Evolutionary conservation across 768 basidiomycete species (phyloP), one percentile per base, ranked within the genome.

Genomic region (Dioszegia hungarica): DNA sequence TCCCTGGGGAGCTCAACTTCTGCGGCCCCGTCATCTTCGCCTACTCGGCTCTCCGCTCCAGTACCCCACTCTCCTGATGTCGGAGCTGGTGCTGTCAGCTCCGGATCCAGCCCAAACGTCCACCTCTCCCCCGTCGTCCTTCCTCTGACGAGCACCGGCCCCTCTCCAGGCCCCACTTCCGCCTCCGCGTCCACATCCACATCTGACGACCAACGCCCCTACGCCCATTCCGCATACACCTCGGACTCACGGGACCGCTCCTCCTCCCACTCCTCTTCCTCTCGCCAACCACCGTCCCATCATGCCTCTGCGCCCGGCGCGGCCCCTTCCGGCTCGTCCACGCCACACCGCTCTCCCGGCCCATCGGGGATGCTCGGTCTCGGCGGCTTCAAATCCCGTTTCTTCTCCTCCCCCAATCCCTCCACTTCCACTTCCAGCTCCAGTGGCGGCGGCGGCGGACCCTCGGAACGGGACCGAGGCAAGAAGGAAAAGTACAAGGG

Each of bases 401-500:
- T 72, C 60, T 72, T 72, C 59, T 67, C 70, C 14, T 41, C 63
- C 3, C 67, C 67, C n/a, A 39, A 38, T 27, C 38, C 41, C 38
- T 31, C 36, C 11, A 53, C 53, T 12, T 28, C 56, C n/a, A n/a
- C n/a, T n/a, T n/a, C n/a, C n/a, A n/a, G n/a, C n/a, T n/a, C n/a
- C n/a, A n/a, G n/a, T n/a, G n/a, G n/a, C n/a, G n/a, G n/a, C n/a
- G n/a, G n/a, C n/a, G n/a, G n/a, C n/a, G n/a, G n/a, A n/a, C n/a
- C n/a, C n/a, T n/a, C n/a, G n/a, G n/a, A n/a, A n/a, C n/a, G n/a
- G n/a, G n/a, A n/a, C n/a, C n/a, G n/a, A n/a, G n/a, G 56, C 38
- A 41, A 58, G 34, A 67, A 63, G 39, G 57, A 54, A 9, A 54
- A 41, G 24, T 46, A 40, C 19, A 41, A 41, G 34, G 28, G 38